phyloP scores from a whole-genome alignment of 2,329 filamentous ascomycete genomes.

The Metarhizium brunneum region DNA sequence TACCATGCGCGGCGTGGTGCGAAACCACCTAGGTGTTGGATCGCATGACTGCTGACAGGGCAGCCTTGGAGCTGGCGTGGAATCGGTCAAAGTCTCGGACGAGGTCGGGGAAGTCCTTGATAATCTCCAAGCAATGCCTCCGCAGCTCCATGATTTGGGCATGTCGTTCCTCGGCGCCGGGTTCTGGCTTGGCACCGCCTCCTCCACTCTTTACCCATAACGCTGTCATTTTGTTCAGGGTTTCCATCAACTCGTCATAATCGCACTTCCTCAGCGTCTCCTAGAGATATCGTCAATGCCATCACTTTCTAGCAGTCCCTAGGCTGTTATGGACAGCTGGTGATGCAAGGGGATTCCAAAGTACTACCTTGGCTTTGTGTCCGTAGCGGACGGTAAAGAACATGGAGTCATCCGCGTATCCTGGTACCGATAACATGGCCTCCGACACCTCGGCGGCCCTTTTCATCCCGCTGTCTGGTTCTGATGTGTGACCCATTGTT shows the following conservation, averaged over 20 bases:
- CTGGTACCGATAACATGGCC: constrained; percentile 16
- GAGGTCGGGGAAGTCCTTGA: constrained; percentile 18
- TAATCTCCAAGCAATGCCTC: constrained; percentile 11
- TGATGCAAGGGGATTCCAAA: too few relatives aligned
- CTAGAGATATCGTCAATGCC: constrained; percentile 3
- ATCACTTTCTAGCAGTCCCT: neutral
- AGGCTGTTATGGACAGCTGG: neutral
- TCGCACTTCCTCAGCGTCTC: constrained; percentile 16
- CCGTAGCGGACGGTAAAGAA: constrained; percentile 19
- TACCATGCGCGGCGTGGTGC: neutral
- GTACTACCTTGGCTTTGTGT: constrained; percentile 13
- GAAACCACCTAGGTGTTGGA: neutral
- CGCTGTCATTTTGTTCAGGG: constrained; percentile 8
- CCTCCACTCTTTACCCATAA: constrained; percentile 9
- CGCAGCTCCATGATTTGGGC: constrained; percentile 13
- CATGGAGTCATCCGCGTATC: constrained; percentile 21
- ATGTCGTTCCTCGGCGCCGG: constrained; percentile 4
- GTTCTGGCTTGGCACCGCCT: neutral
- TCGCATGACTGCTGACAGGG: constrained; percentile 1
- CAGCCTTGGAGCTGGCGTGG: constrained; percentile 9
- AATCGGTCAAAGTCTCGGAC: constrained; percentile 19
- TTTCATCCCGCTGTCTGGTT: constrained; percentile 10
- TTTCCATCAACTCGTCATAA: constrained; percentile 14
- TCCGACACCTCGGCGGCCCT: constrained; percentile 18
- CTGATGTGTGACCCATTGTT: constrained; percentile 2